These are phyloP conservation scores for Peniophora sp. DNA, from an alignment of 1,284 basidiomycete genomes.

Conservation along the genomic window DNA sequence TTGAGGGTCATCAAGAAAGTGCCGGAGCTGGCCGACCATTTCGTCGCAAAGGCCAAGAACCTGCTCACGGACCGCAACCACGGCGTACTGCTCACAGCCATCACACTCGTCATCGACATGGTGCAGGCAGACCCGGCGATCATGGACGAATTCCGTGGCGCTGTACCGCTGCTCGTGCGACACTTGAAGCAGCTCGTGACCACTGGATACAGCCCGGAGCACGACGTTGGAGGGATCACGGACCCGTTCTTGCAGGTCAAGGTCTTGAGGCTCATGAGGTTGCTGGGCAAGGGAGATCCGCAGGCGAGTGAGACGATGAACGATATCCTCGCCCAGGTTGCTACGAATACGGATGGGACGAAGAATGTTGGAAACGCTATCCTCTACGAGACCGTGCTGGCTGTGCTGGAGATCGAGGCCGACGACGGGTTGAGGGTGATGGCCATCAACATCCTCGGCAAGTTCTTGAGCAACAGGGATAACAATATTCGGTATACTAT, in stretches of 20 bases:
- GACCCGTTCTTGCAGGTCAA: constrained; percentile 99
- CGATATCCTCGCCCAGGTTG: constrained; percentile 97
- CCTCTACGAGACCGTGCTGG: constrained; percentile 95
- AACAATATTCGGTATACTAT: constrained; percentile 87
- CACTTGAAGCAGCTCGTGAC: constrained; percentile 94
- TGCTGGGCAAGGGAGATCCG: constrained; percentile 82
- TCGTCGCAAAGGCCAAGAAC: constrained; percentile 81
- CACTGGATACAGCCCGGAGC: constrained; percentile 97
- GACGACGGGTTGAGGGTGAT: constrained; percentile 94
- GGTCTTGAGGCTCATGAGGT: constrained; percentile 85
- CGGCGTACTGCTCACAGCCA: constrained; percentile 88
- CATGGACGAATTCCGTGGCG: constrained; percentile 84
- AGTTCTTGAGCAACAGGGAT: constrained; percentile 96
- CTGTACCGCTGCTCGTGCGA: constrained; percentile 88
- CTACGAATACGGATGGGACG: constrained; percentile 95
- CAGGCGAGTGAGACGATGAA: constrained; percentile 96
- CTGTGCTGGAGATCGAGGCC: constrained; percentile 97
- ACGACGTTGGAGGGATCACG: constrained; percentile 98
- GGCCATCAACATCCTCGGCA: constrained; percentile 99
- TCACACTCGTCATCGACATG: constrained; percentile 95
- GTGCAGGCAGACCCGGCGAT: constrained; percentile 72
- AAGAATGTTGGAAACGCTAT: constrained; percentile 99
- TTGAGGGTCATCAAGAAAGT: constrained; percentile 94
- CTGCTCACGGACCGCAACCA: constrained; percentile 95
- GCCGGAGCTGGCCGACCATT: constrained; percentile 94